These are phyloP conservation scores for Apiospora pterosperma DNA, from an alignment of 2,329 filamentous ascomycete species.

Conservation along the genomic window DNA sequence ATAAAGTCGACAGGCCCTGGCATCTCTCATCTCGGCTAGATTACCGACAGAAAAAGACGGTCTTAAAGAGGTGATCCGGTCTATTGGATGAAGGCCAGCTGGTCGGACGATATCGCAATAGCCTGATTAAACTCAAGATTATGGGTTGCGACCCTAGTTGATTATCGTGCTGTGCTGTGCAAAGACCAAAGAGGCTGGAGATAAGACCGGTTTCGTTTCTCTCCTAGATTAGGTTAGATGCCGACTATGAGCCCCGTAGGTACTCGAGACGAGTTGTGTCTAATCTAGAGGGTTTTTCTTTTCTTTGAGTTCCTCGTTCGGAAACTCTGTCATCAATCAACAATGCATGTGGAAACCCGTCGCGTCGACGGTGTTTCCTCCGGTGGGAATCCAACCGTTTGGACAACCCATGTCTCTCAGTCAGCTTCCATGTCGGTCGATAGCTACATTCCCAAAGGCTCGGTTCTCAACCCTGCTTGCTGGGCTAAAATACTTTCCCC, in stretches of 20 bases:
- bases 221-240: neutral
- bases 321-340: neutral
- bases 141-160: neutral
- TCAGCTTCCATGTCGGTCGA: neutral
- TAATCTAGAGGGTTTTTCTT: neutral
- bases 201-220: neutral
- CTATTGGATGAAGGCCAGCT: neutral
- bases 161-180: neutral
- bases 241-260: neutral
- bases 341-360: neutral
- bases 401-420: neutral
- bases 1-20: neutral
- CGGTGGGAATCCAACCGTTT: neutral
- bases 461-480: too few species aligned
- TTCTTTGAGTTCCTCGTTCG: neutral
- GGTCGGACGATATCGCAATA: neutral
- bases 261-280: neutral
- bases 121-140: neutral
- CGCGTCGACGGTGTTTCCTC: neutral
- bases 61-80: neutral
- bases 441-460: too few species aligned
- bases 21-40: constrained; percentile 2
- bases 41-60: neutral
- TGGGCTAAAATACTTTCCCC: neutral
- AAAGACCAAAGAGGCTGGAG: neutral